Base-by-base conservation (phyloP, 371 early-diverging fungal genomes). In the Mortierella sp. region DNA sequence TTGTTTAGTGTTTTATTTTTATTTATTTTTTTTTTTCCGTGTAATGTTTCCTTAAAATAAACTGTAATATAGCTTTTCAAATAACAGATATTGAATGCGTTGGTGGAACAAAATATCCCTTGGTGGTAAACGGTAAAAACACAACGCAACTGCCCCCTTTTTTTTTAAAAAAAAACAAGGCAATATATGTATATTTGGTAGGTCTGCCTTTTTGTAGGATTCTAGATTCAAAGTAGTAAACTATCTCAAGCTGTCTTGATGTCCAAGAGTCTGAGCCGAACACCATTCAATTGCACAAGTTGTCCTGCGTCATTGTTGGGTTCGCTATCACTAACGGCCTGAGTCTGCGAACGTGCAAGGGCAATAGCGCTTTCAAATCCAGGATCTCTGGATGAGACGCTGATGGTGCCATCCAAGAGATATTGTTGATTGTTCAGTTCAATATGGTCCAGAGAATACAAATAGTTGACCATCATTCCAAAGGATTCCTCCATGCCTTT, bases 381-480 rank as follows among this genome's bases (percentile, higher is more conserved):
- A 3, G 63, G 63, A 55, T 83, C 83, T 17, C 35, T 54, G 2
- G 71, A 67, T 0, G 82, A 82, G 40, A 89, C 77, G 12, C 87
- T 85, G 53, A 95, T 90, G 17, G 82, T 84, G 3, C 94, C 94
- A 54, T 93, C 80, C 10, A 84, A 81, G 13, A 93, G 80, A 69
- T 95, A 95, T 34, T 84, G 76, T 70, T 91, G 87, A 72, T 93
- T 94, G 85, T 95, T 95, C 60, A 72, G 75, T 78, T 94, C 94
- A 67, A 94, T 84, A 49, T 81, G 84, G 60, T 88, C 88, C 60
- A 84, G 61, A 54, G 86, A 65, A 73, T 96, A 96, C 63, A 93
- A 86, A 76, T 96, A 96, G 79, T 96, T 96, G 55, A 93, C 88
- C 97, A 96, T 96, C 58, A 96, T 89, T 8, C 95, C 95, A 71